Base-by-base conservation (phyloP, 352 stramenopile species). In the Phytophthora pini region DNA sequence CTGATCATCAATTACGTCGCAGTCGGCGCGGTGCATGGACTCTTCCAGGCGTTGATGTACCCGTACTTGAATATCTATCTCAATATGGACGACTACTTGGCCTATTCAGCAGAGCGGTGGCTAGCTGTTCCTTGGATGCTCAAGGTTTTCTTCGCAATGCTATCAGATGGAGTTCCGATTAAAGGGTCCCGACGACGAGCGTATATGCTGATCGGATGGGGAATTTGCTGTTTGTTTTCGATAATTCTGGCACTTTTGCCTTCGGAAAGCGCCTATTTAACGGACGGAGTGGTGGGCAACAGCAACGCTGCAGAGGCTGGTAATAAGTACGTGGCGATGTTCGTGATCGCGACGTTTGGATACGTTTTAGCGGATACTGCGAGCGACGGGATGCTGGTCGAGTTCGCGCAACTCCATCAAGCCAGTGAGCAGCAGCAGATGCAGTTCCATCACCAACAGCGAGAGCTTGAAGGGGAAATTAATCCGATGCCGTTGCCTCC, bases 11-110 rank as follows among this genome's bases (percentile, higher is more conserved):
- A 89, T 63, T 90, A 88, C 55, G 64, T 76, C 3, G 71, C 74
- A 6, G 56, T 90, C 8, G 84, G 84, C 5, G 60, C 72, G 32
- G 58, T 85, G 0, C 72, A 90, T 24, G 84, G 72, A n/a, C 66
- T 91, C 8, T 69, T 89, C 29, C 79, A 87, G 59, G 63, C 77
- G 20, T 27, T 88, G 12, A 40, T 79, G 47, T 93, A 93, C 31
- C 82, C 84, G 39, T 89, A 88, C 46, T 64, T 93, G 59, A 90
- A 89, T 48, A 76, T 84, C 22, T 90, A 89, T 60, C 64, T 92
- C 24, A 90, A 92, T 67, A 85, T 90, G 78, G 71, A 79, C 34
- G 81, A 88, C 57, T 89, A 88, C 51, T 67, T 82, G 34, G 81
- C 81, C 8, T 72, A 79, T 36, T 65, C 81, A 8, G 81, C 78